A percentile compares a stretch with the other conserved stretches of the same genome.
phyloP scores from a whole-genome alignment of 2,329 filamentous ascomycete genomes.

The Penicillium glabrum region DNA sequence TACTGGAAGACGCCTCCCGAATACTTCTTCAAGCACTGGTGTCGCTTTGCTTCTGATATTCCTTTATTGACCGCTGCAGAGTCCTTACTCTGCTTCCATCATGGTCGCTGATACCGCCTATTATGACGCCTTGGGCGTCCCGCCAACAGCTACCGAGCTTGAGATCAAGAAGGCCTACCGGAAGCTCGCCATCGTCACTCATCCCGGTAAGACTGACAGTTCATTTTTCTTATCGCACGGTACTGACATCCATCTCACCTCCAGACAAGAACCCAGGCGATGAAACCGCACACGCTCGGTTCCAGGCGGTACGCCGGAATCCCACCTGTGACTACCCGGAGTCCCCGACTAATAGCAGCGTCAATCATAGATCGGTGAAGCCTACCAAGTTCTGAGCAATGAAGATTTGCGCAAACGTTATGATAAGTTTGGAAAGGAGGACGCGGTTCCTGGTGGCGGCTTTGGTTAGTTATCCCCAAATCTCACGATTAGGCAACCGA shows the following conservation, averaged over 20 bases:
- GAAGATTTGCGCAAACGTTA: slow-evolving; percentile 84
- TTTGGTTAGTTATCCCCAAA: slow-evolving; percentile 62
- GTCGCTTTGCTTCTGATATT: not conserved
- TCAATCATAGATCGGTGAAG: slow-evolving; percentile 60
- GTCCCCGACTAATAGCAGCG: slow-evolving; percentile 11
- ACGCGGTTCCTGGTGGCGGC: slow-evolving; percentile 83
- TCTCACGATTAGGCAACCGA: not conserved
- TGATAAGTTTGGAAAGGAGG: slow-evolving; percentile 96
- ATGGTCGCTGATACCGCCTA: slow-evolving; percentile 91
- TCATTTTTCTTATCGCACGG: not conserved
- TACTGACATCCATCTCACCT: slow-evolving; percentile 1
- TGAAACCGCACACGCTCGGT: slow-evolving; percentile 88
- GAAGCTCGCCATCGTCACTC: slow-evolving; percentile 89
- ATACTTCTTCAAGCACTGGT: not conserved
- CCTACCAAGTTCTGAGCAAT: slow-evolving; percentile 79
- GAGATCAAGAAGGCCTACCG: slow-evolving; percentile 98
- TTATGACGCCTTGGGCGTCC: slow-evolving; percentile 83
- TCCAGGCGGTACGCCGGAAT: slow-evolving; percentile 68
- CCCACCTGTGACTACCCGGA: not conserved
- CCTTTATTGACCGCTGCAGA: not conserved
- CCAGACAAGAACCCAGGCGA: slow-evolving; percentile 98
- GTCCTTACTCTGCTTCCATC: slow-evolving; percentile 7
- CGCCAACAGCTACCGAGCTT: slow-evolving; percentile 79
- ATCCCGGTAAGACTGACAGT: slow-evolving; percentile 63
- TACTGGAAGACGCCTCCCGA: not conserved